phyloP scores from a whole-genome alignment of 768 basidiomycete genomes.

The Pleurotus citrinopileatus region DNA sequence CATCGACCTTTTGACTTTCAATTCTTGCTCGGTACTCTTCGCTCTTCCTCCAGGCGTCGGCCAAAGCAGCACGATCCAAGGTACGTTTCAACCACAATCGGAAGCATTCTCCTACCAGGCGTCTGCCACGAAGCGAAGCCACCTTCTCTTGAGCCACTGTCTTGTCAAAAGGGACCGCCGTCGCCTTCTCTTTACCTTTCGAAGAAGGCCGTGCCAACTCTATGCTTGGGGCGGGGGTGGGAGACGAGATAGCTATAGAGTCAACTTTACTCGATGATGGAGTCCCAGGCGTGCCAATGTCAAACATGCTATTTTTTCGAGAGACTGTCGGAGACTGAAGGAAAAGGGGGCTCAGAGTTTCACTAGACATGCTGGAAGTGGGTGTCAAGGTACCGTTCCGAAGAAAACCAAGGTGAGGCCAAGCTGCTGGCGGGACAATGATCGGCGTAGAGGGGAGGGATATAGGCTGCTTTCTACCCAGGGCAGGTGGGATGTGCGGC shows the following conservation, averaged over 20 bases:
- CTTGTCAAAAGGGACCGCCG: slow-evolving; percentile 8
- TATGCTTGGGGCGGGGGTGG: background rate
- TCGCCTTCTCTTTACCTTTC: slow-evolving; percentile 11
- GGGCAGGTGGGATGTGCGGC: slow-evolving; percentile 35
- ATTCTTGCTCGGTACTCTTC: slow-evolving; percentile 60
- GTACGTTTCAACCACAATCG: slow-evolving; percentile 44
- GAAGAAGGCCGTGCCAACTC: background rate
- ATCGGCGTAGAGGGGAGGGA: slow-evolving; percentile 48
- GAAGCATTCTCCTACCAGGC: slow-evolving; percentile 40
- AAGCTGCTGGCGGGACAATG: slow-evolving; percentile 23
- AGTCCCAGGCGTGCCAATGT: background rate
- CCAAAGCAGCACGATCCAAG: slow-evolving; percentile 48
- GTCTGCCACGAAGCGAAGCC: slow-evolving; percentile 35
- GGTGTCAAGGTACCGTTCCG: slow-evolving; percentile 26
- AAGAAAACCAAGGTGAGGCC: slow-evolving; percentile 30
- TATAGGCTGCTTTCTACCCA: slow-evolving; percentile 37
- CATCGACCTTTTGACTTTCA: slow-evolving; percentile 18
- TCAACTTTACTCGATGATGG: background rate
- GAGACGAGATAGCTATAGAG: background rate
- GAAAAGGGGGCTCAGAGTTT: slow-evolving; percentile 41
- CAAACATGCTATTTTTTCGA: slow-evolving; percentile 11
- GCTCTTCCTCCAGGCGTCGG: slow-evolving; percentile 59
- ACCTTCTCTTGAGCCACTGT: slow-evolving; percentile 38
- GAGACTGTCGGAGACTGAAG: slow-evolving; percentile 32
- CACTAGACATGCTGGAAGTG: slow-evolving; percentile 22